Percentiles rank a stretch among this genome's conserved stretches.
These are phyloP conservation scores for Blastobotrys capitulatus DNA, from an alignment of 1,139 yeast genomes.

Conservation along the genomic window DNA sequence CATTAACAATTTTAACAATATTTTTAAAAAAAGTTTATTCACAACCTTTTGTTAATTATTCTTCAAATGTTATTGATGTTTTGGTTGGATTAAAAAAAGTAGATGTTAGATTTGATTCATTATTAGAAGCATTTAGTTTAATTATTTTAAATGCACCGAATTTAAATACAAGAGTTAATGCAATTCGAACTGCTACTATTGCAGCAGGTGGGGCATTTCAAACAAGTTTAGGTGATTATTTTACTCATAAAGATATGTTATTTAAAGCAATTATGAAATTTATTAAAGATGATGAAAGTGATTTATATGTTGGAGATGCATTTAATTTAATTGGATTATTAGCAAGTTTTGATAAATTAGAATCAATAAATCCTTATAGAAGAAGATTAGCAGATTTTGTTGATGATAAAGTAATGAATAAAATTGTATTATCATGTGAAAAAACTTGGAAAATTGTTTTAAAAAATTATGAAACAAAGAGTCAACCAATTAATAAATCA, in stretches of 20 bases:
- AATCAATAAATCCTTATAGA: conserved; percentile 34
- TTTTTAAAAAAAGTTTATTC: conserved; percentile 29
- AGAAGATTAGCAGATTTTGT: conserved; percentile 37
- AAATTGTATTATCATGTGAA: conserved; percentile 28
- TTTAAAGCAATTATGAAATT: conserved; percentile 34
- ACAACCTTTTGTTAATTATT: conserved; percentile 29
- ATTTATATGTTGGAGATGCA: conserved; percentile 32
- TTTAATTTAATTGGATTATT: conserved; percentile 35
- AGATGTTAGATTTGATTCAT: conserved; percentile 29
- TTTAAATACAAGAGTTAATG: conserved; percentile 26
- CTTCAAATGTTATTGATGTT: conserved; percentile 31
- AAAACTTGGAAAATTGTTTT: conserved; percentile 28
- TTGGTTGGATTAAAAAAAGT: conserved; percentile 35
- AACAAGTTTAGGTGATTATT: conserved; percentile 33
- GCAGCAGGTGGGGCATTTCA: conserved; percentile 33
- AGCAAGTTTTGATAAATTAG: conserved; percentile 35
- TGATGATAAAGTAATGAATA: conserved; percentile 34
- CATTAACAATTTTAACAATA: conserved; percentile 25
- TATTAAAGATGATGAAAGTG: conserved; percentile 25
- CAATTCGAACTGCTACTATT: conserved; percentile 30
- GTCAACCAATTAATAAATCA: background rate
- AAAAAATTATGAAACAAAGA: conserved; percentile 16
- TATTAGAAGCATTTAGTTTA: conserved; percentile 25
- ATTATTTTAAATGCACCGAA: conserved; percentile 21
- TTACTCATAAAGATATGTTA: conserved; percentile 32